Evolutionary conservation across 2,329 filamentous ascomycete species (phyloP), one percentile per base, ranked within the genome.

Genomic region (Westerdykella ornata): DNA sequence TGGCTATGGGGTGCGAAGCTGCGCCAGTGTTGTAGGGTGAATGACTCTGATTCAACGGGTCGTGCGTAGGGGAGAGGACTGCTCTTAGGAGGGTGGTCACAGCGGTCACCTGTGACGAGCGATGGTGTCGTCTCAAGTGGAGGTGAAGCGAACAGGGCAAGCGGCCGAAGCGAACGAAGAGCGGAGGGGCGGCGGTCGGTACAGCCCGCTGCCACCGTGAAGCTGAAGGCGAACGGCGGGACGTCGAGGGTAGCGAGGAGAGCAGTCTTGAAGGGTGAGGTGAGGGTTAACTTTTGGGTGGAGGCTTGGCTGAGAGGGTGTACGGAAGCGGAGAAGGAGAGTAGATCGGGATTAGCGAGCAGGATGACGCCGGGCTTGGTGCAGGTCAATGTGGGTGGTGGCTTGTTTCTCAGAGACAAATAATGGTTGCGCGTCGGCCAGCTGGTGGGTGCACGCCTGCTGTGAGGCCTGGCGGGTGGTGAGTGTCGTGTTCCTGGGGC

Each of bases 21-120:
- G 30, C n/a, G 50, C 28, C 35, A 35, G 43, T 38, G 34, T 38
- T 38, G 39, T 7, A 28, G 26, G 34, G 40, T 34, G 41, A 36
- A 29, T 22, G 29, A 44, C 32, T 29, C 37, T 26, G 41, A 38
- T 18, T 39, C 41, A 30, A 33, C 39, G 34, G 41, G 39, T 33
- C 30, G 30, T 17, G 30, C 8, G 4, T 17, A 7, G 30, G 8
- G 30, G 30, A 33, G 16, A 33, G 16, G 30, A 14, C 3, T 7
- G 30, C 16, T 33, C n/a, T 2, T 33, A 33, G 8, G 30, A 33
- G 30, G 16, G 8, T 14, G 30, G 30, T 3, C 15, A 32, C 22
- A n/a, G 26, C 26, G 26, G n/a, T 29, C n/a, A 26, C n/a, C 30
- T 33, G 3, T 15, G 13, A 33, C 13, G 30, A n/a, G 5, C 30